Percentiles rank a stretch among this genome's conserved stretches.
Evolutionary conservation across 495 filamentous ascomycete genomes (phyloP).

Genomic region (Xeromyces bisporus): DNA sequence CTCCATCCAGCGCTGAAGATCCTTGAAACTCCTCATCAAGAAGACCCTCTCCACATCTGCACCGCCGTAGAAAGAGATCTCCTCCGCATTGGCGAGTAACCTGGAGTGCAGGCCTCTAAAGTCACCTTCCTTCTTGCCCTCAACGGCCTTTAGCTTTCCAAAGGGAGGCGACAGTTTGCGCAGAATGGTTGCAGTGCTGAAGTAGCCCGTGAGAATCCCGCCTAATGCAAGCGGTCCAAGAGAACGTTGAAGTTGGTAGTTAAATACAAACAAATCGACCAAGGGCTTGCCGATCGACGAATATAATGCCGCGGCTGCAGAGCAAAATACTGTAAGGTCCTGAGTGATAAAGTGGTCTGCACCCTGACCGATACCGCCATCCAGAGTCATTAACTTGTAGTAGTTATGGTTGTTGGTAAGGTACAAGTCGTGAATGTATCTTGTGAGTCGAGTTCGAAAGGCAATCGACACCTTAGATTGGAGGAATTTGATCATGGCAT

Average conservation of each 20-base stretch:
- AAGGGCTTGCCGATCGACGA: constrained; percentile 93
- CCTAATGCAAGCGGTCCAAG: constrained; percentile 77
- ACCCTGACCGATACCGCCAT: constrained; percentile 80
- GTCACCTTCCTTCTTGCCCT: constrained; percentile 84
- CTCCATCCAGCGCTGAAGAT: constrained; percentile 89
- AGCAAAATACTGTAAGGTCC: constrained; percentile 88
- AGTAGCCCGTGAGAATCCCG: constrained; percentile 80
- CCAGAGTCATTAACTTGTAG: constrained; percentile 87
- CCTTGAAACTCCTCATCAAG: constrained; percentile 76
- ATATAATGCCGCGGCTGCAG: constrained; percentile 80
- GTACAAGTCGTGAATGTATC: constrained; percentile 97
- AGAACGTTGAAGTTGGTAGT: constrained; percentile 86
- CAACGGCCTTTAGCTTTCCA: constrained; percentile 87
- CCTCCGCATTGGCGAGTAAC: constrained; percentile 91
- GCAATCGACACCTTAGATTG: constrained; percentile 97
- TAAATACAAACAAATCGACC: constrained; percentile 91
- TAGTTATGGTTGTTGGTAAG: constrained; percentile 87
- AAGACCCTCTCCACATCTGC: constrained; percentile 84
- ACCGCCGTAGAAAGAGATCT: constrained; percentile 96
- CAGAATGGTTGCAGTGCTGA: constrained; percentile 76
- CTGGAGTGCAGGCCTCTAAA: constrained; percentile 81
- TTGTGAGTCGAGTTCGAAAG: constrained; percentile 86
- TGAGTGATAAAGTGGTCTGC: constrained; percentile 97
- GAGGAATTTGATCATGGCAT: constrained; percentile 95
- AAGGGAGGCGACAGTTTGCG: constrained; percentile 83